phyloP scores from a whole-genome alignment of 148 eudicot species.

The Spergularia bocconei region DNA sequence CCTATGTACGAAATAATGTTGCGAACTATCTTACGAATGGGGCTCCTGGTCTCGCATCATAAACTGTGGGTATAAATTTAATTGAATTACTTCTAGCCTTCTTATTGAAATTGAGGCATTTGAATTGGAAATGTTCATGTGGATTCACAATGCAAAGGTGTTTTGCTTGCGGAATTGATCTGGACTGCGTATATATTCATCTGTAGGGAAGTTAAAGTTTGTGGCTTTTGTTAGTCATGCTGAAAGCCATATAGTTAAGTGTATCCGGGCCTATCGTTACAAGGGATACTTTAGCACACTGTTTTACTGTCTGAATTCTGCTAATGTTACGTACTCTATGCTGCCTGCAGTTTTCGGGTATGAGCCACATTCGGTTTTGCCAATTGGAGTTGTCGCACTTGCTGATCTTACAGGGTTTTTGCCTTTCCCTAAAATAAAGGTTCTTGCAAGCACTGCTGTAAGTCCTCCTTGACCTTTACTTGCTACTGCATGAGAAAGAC shows the following conservation, averaged over 20 bases:
- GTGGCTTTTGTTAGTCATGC: too few species aligned
- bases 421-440: constrained; percentile 68
- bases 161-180: too few species aligned
- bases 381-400: constrained; percentile 72
- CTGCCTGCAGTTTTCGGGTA: constrained; percentile 69
- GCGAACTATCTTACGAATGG: too few species aligned
- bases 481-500: not conserved
- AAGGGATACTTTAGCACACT: too few species aligned
- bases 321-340: constrained; percentile 2
- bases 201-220: too few species aligned
- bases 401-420: constrained; percentile 76
- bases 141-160: too few species aligned
- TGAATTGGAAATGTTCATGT: not conserved
- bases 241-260: too few species aligned
- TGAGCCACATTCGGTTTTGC: constrained; percentile 95
- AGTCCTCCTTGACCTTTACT: constrained; percentile 26
- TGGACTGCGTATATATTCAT: too few species aligned
- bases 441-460: constrained; percentile 92
- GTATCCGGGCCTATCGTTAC: too few species aligned
- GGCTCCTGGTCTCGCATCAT: too few species aligned
- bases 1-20: too few species aligned
- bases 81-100: not conserved
- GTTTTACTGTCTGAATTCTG: not conserved
- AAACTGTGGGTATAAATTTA: not conserved
- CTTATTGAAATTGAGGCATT: not conserved